Percentiles rank a stretch among this genome's conserved stretches.
Evolutionary conservation across 345 rosid genomes (phyloP).

Genomic region (Hibiscus mutabilis): DNA sequence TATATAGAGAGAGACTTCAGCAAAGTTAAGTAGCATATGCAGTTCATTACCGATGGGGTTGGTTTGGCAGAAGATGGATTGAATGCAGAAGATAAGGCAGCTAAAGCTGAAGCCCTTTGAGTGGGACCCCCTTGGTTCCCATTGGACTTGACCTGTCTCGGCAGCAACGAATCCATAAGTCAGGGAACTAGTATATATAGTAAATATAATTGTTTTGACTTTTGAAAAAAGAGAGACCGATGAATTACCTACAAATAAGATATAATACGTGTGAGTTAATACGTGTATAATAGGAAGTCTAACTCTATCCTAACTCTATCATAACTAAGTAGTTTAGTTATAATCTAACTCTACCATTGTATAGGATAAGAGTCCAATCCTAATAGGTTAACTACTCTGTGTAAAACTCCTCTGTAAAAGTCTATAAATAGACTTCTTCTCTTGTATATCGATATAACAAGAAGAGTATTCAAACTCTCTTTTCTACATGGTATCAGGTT

Average conservation of each 20-base stretch:
- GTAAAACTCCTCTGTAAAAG: too few species aligned
- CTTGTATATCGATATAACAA: too few species aligned
- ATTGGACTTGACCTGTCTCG: slow-evolving; percentile 56
- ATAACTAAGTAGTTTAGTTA: too few species aligned
- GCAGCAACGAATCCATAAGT: slow-evolving; percentile 17
- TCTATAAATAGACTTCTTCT: too few species aligned
- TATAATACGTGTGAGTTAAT: too few species aligned
- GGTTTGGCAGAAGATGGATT: slow-evolving; percentile 55
- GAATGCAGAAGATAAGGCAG: slow-evolving; percentile 88
- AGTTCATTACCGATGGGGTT: slow-evolving; percentile 38
- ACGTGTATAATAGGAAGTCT: too few species aligned
- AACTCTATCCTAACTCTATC: too few species aligned
- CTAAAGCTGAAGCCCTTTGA: slow-evolving; percentile 95
- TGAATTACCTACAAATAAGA: background rate
- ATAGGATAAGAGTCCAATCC: too few species aligned
- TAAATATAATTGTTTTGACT: background rate
- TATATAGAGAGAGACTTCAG: background rate
- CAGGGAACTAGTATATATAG: background rate
- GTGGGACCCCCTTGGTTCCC: slow-evolving; percentile 85
- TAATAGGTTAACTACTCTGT: too few species aligned
- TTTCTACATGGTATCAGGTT: too few species aligned
- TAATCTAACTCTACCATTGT: too few species aligned
- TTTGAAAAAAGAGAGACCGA: background rate
- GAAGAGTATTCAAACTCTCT: too few species aligned
- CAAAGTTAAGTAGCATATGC: background rate